Conservation (phyloP, 257 asterid species). For the Capsicum chinense region DNA sequence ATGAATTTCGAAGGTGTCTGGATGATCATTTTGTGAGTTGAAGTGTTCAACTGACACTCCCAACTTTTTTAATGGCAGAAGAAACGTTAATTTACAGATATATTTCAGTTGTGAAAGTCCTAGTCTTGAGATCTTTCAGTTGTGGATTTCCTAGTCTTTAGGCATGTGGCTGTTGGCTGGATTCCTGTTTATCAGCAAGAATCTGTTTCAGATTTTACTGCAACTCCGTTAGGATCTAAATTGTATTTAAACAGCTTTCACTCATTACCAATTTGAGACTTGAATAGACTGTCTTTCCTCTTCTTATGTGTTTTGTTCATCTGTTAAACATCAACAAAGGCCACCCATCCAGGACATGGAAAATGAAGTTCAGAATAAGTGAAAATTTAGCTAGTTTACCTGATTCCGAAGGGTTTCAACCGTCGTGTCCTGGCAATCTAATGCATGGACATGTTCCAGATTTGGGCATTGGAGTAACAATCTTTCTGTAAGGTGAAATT, state of each 20-base stretch:
- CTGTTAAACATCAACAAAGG: background rate
- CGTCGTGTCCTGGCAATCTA: slow-evolving; percentile 30
- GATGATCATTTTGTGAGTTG: too few relatives aligned
- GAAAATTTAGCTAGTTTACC: slow-evolving; percentile 20
- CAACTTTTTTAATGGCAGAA: background rate
- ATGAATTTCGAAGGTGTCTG: too few relatives aligned
- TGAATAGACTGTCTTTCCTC: background rate
- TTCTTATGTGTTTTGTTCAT: background rate
- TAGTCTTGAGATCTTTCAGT: background rate
- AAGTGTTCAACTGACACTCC: too few relatives aligned
- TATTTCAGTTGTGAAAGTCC: background rate
- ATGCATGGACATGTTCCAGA: slow-evolving; percentile 42
- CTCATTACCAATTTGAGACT: background rate
- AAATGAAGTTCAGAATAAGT: background rate
- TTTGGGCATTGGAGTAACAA: slow-evolving; percentile 42
- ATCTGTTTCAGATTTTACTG: slow-evolving; percentile 6
- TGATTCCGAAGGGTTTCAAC: slow-evolving; percentile 36
- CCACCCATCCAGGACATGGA: background rate
- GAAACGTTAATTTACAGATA: background rate
- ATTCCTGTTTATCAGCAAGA: slow-evolving; percentile 9
- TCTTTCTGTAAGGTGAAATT: slow-evolving; percentile 32
- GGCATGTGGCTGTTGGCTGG: slow-evolving; percentile 1
- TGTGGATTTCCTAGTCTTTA: slow-evolving; percentile 17
- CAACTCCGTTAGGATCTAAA: background rate
- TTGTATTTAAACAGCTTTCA: slow-evolving; percentile 13